Evolutionary conservation across 2,329 filamentous ascomycete genomes (phyloP).

Genomic region (Pseudopyrenochaeta lycopersici): DNA sequence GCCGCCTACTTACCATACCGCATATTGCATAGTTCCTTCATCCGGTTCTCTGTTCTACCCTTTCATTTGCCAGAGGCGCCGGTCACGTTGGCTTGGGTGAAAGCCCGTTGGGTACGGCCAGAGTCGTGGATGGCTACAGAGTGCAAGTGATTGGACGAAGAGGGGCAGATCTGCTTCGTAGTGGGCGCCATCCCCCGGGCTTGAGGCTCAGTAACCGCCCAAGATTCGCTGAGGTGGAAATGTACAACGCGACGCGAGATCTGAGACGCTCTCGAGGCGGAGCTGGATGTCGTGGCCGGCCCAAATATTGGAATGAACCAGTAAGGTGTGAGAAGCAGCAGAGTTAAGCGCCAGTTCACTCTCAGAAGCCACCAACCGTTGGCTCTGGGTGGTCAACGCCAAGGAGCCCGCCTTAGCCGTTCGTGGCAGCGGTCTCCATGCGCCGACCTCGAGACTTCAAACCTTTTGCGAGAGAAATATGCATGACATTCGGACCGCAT

Average conservation of each 20-base stretch:
- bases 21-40: slow-evolving; percentile 35
- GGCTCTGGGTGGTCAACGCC: slow-evolving; percentile 8
- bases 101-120: slow-evolving; percentile 34
- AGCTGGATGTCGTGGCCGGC: slow-evolving; percentile 39
- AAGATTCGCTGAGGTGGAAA: slow-evolving; percentile 46
- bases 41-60: slow-evolving; percentile 17
- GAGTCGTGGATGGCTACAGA: slow-evolving; percentile 27
- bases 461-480: too few species aligned
- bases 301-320: slow-evolving; percentile 36
- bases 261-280: slow-evolving; percentile 47
- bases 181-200: slow-evolving; percentile 43
- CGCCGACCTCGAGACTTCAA: slow-evolving; percentile 7
- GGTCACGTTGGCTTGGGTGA: slow-evolving; percentile 35
- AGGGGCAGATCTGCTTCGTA: slow-evolving; percentile 32
- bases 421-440: slow-evolving; percentile 13
- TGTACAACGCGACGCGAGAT: slow-evolving; percentile 44
- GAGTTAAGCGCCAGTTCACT: slow-evolving; percentile 33
- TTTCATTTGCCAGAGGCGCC: slow-evolving; percentile 38
- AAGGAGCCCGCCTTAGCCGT: slow-evolving; percentile 15
- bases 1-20: slow-evolving; percentile 37
- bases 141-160: slow-evolving; percentile 44
- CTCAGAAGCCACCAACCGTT: slow-evolving; percentile 32
- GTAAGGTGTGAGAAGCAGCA: slow-evolving; percentile 29
- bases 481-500: neutral
- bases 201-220: slow-evolving; percentile 47